Percentiles rank a stretch among this genome's conserved stretches.
These are phyloP conservation scores for Avena insularis DNA, from an alignment of 176 grass and related monocot genomes.

Conservation along the genomic window DNA sequence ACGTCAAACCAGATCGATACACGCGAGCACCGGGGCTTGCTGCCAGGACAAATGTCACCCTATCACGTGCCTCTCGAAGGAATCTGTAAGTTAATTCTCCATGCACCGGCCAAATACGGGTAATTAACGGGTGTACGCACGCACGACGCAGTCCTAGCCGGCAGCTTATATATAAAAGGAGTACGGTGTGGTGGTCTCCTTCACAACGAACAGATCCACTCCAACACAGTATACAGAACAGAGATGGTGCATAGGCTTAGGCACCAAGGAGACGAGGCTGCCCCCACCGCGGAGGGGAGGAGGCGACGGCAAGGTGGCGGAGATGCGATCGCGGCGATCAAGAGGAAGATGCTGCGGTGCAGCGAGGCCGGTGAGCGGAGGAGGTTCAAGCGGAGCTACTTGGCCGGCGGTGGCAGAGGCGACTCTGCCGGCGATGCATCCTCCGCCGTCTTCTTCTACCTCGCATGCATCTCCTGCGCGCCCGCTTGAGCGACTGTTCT, in stretches of 20 bases:
- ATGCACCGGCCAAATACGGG: neutral
- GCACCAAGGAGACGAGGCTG: neutral
- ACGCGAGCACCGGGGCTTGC: neutral
- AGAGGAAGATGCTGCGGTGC: slow-evolving; percentile 50
- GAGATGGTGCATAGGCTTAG: slow-evolving; percentile 36
- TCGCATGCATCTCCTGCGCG: slow-evolving; percentile 54
- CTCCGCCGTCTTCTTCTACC: slow-evolving; percentile 54
- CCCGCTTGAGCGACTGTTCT: neutral
- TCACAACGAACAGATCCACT: neutral
- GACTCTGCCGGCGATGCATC: slow-evolving; percentile 21
- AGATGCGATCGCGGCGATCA: slow-evolving; percentile 47
- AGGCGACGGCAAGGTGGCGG: neutral
- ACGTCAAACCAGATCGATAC: slow-evolving; percentile 1
- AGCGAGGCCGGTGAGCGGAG: slow-evolving; percentile 30
- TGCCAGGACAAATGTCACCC: neutral
- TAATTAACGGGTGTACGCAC: neutral
- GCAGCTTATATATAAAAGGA: slow-evolving; percentile 42
- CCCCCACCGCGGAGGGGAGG: neutral
- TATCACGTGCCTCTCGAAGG: neutral
- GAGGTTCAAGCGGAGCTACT: slow-evolving; percentile 61
- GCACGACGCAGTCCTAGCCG: neutral
- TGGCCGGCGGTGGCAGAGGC: slow-evolving; percentile 14
- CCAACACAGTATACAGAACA: neutral
- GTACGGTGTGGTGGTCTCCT: neutral
- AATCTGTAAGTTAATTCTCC: neutral